A percentile compares a stretch with the other conserved stretches of the same genome.
Evolutionary conservation across 306 rosid genomes (phyloP).

Genomic region (Prinsepia uniflora): DNA sequence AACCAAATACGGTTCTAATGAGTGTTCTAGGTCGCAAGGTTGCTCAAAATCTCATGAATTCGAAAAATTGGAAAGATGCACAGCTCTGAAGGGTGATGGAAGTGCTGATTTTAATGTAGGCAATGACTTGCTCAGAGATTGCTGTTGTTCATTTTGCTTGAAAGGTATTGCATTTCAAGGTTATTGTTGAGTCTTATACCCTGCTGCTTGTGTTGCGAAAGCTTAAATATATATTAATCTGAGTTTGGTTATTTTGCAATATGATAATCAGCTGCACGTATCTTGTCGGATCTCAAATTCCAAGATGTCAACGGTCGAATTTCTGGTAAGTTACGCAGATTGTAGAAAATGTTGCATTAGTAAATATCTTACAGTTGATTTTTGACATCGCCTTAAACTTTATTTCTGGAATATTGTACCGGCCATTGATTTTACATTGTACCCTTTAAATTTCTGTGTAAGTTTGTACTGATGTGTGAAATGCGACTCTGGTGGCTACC

Average conservation of each 20-base stretch:
- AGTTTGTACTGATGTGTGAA: slow-evolving; percentile 14
- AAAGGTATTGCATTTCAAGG: slow-evolving; percentile 48
- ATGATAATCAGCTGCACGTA: slow-evolving; percentile 57
- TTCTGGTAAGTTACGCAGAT: slow-evolving; percentile 41
- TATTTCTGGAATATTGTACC: slow-evolving; percentile 4
- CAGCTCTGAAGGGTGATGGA: slow-evolving; percentile 32
- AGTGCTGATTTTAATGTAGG: slow-evolving; percentile 22
- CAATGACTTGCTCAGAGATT: slow-evolving; percentile 43
- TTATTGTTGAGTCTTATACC: slow-evolving; percentile 1
- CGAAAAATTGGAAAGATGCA: slow-evolving; percentile 58
- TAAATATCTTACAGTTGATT: neutral
- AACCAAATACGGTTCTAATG: slow-evolving; percentile 20
- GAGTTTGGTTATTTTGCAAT: slow-evolving; percentile 22
- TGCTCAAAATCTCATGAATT: slow-evolving; percentile 39
- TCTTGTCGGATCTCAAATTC: slow-evolving; percentile 87
- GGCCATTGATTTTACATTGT: neutral
- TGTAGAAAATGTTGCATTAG: neutral
- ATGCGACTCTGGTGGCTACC: neutral
- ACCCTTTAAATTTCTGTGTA: slow-evolving; percentile 38
- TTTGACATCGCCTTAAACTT: neutral
- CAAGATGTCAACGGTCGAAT: slow-evolving; percentile 86
- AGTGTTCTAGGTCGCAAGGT: slow-evolving; percentile 33
- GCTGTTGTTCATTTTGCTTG: slow-evolving; percentile 81
- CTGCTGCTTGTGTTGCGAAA: slow-evolving; percentile 3
- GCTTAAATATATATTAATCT: slow-evolving; percentile 11